Base-by-base conservation (phyloP, 2,329 filamentous ascomycete genomes). In the Chaetomium globosum region DNA sequence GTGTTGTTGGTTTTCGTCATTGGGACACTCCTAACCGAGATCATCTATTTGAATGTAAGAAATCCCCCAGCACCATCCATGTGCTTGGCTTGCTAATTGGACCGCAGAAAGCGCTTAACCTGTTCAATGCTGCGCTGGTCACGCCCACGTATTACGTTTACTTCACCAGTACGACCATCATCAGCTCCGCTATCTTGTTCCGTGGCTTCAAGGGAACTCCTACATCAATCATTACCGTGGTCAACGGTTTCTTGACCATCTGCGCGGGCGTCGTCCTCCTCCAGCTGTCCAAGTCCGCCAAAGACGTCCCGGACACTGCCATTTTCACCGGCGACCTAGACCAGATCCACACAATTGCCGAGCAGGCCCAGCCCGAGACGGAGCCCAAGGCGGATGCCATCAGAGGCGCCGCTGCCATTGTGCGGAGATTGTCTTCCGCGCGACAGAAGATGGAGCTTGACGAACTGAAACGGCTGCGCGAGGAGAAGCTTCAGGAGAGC, bases 121-220 rank as follows among this genome's bases (percentile, higher is more conserved):
- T 99, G 58, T 98, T 94, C 83, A 98, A 99, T 74, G 95, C 95
- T 46, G 94, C 95, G 8, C 85, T 99, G 70, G 95, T 99, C 66
- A 99, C 95, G 0, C 95, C 95, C 0, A 99, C 95, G 2, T 99
- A 99, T 80, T 99, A 99, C 77, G 95, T 99, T 70, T 94, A 96
- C 81, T 99, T 99, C 76, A 99, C 95, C 48, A 96, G 89, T 71
- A 90, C 93, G 5, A 98, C 95, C 23, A 97, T 99, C 70, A 86
- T 98, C 71, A 96, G 93, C 6, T 97, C 94, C 0, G 91, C 93
- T 3, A 88, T 99, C 55, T 82, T 99, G 2, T 98, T 98, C 78
- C 89, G 88, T 68, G 95, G 95, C 8, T 97, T 99, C 84, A 94
- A 96, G 74, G 95, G 94, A 43, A 91, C 91, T 0, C 83, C 86